Evolutionary conservation across 2,329 filamentous ascomycete genomes (phyloP), one percentile per base, ranked within the genome.

Genomic region (Colletotrichum agaves): DNA sequence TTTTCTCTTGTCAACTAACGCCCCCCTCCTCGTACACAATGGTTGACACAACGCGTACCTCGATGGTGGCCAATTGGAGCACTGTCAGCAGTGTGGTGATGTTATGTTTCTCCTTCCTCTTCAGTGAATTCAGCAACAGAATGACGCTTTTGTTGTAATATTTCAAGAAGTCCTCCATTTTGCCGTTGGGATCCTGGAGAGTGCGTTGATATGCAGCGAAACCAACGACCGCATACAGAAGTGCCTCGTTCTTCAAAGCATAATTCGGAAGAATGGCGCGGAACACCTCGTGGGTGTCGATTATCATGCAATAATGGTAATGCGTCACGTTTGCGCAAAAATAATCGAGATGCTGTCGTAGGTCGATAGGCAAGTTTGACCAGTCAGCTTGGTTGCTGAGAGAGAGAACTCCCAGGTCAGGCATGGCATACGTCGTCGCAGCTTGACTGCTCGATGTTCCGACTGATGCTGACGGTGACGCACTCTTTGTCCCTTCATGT

Each of bases 141-240:
- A 87, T 91, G 31, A 99, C 91, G 10, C 95, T 94, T 75, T 89
- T 91, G 78, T 97, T 94, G 81, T 98, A 98, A 75, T 97, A 97
- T 65, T 90, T 88, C 31, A 98, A 83, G 73, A 98, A 98, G 59
- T 91, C 90, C 69, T 91, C 87, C 27, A 98, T 89, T 71, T 90
- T 90, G 21, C 92, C 93, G 55, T 90, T 82, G 1, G 91, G 88
- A 55, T 90, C 88, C 43, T 86, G 85, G 55, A 98, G 78, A 2
- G 92, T 92, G 71, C 91, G 87, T 72, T 97, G 93, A 74, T 98
- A 98, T 0, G 94, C 93, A 11, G 95, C 87, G 76, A 98, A 98
- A 0, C 92, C 93, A 10, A 94, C 92, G 4, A 98, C 81, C 0
- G 94, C 94, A 76, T 97, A 94, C 5, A 98, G 85, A 11, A 98